Conservation (phyloP, 1,284 basidiomycete genomes). For the Neonothopanus nambi region DNA sequence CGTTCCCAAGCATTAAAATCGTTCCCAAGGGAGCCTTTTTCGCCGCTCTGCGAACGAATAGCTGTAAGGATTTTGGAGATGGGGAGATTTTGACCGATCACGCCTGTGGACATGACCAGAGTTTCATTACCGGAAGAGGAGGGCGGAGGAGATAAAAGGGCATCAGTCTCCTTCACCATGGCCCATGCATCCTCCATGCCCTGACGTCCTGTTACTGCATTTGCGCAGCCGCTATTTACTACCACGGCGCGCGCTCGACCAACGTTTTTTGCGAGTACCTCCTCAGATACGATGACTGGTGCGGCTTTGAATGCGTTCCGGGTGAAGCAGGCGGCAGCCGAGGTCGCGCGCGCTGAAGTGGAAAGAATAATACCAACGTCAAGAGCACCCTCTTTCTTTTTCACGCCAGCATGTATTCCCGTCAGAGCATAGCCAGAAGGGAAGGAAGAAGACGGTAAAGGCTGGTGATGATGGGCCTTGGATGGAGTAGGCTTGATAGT, state of each 20-base stretch:
- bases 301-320: conserved; percentile 96
- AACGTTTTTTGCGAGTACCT: conserved; percentile 63
- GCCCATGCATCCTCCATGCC: conserved; percentile 88
- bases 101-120: conserved; percentile 96
- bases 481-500: conserved; percentile 52
- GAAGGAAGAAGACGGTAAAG: conserved; percentile 56
- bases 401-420: conserved; percentile 80
- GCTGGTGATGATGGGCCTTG: conserved; percentile 62
- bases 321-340: conserved; percentile 93
- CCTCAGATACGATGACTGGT: conserved; percentile 84
- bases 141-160: conserved; percentile 46
- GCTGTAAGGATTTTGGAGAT: conserved; percentile 78
- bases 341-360: conserved; percentile 63
- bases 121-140: conserved; percentile 47
- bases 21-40: conserved; percentile 47
- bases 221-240: conserved; percentile 96
- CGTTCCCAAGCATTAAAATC: conserved; percentile 81
- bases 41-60: conserved; percentile 51
- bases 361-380: conserved; percentile 89
- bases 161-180: conserved; percentile 79
- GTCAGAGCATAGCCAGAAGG: conserved; percentile 73
- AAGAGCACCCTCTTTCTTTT: conserved; percentile 62
- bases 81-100: conserved; percentile 93
- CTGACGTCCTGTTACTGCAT: conserved; percentile 73
- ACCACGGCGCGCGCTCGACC: conserved; percentile 82